Evolutionary conservation across 768 basidiomycete genomes (phyloP), one percentile per base, ranked within the genome.

Genomic region (Pleurotus tuber-regium): DNA sequence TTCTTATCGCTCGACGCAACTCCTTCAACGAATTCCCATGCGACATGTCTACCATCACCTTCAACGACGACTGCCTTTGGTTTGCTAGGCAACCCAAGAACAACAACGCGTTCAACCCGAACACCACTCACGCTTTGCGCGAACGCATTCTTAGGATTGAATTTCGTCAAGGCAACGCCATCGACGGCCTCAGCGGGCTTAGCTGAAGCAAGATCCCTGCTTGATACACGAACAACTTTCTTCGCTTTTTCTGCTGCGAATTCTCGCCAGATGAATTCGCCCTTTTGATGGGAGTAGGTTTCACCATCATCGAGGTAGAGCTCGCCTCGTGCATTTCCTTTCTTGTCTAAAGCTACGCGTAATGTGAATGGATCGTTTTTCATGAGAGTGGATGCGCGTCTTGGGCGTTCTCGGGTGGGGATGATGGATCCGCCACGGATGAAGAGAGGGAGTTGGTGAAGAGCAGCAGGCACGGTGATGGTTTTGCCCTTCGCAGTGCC

Each of bases 251-350:
- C 77, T 21, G 91, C 85, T 21, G 61, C 61, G 61, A 95, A 91
- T 54, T 76, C 72, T 50, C 92, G 84, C 91, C 91, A 95, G 53
- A 97, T 74, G 63, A 90, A 82, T 53, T 92, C 76, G 25, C 97
- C 97, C 4, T 78, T 63, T 52, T 79, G 70, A 67, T 94, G 85
- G 4, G 76, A 71, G 67, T 84, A 98, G 0, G 87, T 81, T 46
- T 87, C 87, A 11, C 97, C 97, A 59, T 98, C 97, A 64, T 99
- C 97, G 51, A 96, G 80, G 69, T 98, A 99, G 30, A 99, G 76
- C 61, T 95, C 90, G 30, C 97, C 97, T 1, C 62, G 64, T 0
- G 95, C 95, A 25, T 57, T 61, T 23, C 73, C 70, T 1, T 71
- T 61, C 41, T 82, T 80, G 68, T 79, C 79, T 16, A 96, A 73